Evolutionary conservation across 306 rosid species (phyloP).

Genomic region (Macrotyloma uniflorum): DNA sequence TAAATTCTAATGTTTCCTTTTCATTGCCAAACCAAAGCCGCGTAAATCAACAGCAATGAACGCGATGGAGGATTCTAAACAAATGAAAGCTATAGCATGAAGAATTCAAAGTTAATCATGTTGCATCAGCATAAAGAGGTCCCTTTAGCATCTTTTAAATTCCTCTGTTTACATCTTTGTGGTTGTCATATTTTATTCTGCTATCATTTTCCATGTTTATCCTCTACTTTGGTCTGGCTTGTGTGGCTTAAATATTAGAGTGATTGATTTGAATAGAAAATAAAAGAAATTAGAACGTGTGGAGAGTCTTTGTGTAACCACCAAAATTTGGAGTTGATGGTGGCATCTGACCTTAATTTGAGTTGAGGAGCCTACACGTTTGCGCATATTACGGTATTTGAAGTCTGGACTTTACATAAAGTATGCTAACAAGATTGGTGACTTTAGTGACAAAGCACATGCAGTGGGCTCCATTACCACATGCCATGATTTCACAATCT

Average conservation of each 20-base stretch:
- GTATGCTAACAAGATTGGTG: too few species aligned
- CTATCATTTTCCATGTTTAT: not conserved
- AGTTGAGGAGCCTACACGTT: too few species aligned
- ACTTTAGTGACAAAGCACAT: too few species aligned
- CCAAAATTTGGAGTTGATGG: too few species aligned
- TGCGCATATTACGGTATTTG: too few species aligned
- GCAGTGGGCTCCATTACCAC: too few species aligned
- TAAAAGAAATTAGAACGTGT: not conserved
- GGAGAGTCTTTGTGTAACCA: too few species aligned
- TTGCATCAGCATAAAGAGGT: not conserved
- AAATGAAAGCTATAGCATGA: not conserved
- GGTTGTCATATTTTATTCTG: not conserved
- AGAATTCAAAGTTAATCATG: not conserved
- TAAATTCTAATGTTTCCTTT: not conserved
- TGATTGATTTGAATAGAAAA: not conserved
- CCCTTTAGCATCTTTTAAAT: not conserved
- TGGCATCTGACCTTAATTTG: too few species aligned
- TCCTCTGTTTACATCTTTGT: not conserved
- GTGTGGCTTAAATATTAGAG: not conserved
- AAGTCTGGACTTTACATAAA: too few species aligned
- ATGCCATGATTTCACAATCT: too few species aligned
- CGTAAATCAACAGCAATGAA: slow-evolving; percentile 19
- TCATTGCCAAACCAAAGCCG: slow-evolving; percentile 13
- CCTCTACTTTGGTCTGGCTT: not conserved
- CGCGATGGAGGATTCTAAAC: slow-evolving; percentile 1